A percentile compares a stretch with the other conserved stretches of the same genome.
Evolutionary conservation across 1,139 yeast genomes (phyloP).

Genomic region (Candida gigantensis): DNA sequence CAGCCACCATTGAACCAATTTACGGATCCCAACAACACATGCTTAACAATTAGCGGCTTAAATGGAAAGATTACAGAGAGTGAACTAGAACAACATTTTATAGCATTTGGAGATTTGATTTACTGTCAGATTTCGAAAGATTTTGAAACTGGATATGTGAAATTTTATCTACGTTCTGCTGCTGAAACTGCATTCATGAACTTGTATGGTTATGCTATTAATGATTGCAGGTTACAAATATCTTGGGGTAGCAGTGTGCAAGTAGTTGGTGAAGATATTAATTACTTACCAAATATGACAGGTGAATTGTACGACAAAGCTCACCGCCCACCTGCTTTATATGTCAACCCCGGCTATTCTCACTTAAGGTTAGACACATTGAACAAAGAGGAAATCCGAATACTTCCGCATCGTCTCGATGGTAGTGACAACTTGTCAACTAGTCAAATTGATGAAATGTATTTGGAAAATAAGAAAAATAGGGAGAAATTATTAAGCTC

Average conservation of each 20-base stretch:
- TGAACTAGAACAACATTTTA: conserved; percentile 31
- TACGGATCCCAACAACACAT: conserved; percentile 42
- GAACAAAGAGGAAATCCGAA: conserved; percentile 14
- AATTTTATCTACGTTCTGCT: conserved; percentile 31
- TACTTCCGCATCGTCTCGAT: conserved; percentile 16
- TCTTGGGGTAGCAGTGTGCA: conserved; percentile 32
- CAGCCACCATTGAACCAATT: conserved; percentile 35
- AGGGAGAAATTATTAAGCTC: conserved; percentile 17
- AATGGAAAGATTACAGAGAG: conserved; percentile 28
- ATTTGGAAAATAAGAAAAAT: conserved; percentile 18
- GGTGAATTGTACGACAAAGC: conserved; percentile 17
- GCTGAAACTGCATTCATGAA: conserved; percentile 40
- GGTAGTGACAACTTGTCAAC: conserved; percentile 22
- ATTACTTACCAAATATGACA: conserved; percentile 12
- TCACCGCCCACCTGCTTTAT: conserved; percentile 21
- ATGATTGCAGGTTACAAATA: conserved; percentile 32
- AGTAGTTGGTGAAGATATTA: conserved; percentile 10
- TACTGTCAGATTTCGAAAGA: conserved; percentile 24
- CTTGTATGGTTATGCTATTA: conserved; percentile 32
- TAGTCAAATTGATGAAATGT: conserved; percentile 19
- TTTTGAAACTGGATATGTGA: conserved; percentile 26
- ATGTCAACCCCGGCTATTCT: conserved; percentile 18
- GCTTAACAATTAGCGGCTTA: conserved; percentile 32
- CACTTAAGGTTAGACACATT: conserved; percentile 22
- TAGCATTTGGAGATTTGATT: conserved; percentile 39